Evolutionary conservation across 306 rosid species (phyloP).

Genomic region (Mimosa bimucronata): DNA sequence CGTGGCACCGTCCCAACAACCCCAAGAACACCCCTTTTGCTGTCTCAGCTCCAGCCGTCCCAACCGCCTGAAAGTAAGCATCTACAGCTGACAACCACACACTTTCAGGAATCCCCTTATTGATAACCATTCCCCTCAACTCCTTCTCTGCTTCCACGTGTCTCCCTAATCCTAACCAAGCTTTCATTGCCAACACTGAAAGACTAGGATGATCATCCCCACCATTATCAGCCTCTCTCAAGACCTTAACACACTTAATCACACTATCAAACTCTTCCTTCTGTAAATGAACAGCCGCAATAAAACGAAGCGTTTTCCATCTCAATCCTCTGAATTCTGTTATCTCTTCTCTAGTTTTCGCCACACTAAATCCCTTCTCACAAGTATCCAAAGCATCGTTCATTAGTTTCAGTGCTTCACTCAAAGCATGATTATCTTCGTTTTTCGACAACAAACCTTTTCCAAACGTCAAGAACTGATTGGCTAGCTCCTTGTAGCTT

Average conservation of each 20-base stretch:
- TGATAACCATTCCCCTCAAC: slow-evolving; percentile 81
- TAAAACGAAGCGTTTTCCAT: slow-evolving; percentile 76
- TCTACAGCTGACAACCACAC: slow-evolving; percentile 92
- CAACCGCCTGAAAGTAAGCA: slow-evolving; percentile 70
- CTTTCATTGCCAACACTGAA: slow-evolving; percentile 91
- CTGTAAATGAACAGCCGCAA: slow-evolving; percentile 85
- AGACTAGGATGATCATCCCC: slow-evolving; percentile 87
- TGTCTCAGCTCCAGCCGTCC: slow-evolving; percentile 90
- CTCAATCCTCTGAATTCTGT: slow-evolving; percentile 57
- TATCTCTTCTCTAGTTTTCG: slow-evolving; percentile 58
- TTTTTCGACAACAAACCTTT: slow-evolving; percentile 55
- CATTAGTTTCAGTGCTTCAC: slow-evolving; percentile 80
- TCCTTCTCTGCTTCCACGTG: slow-evolving; percentile 85
- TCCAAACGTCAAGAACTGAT: slow-evolving; percentile 68
- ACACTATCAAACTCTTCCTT: slow-evolving; percentile 81
- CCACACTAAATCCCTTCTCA: slow-evolving; percentile 67
- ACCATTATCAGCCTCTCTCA: slow-evolving; percentile 72
- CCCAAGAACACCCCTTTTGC: slow-evolving; percentile 90
- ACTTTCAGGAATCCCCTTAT: slow-evolving; percentile 77
- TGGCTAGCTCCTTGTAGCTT: slow-evolving; percentile 60
- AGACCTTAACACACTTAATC: slow-evolving; percentile 82
- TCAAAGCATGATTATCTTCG: slow-evolving; percentile 39
- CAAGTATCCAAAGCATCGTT: slow-evolving; percentile 82
- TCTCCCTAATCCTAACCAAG: slow-evolving; percentile 84
- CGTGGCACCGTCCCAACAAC: slow-evolving; percentile 80